Evolutionary conservation across 2,329 filamentous ascomycete species (phyloP), one percentile per base, ranked within the genome.

Genomic region (Pseudofabraea citricarpa): DNA sequence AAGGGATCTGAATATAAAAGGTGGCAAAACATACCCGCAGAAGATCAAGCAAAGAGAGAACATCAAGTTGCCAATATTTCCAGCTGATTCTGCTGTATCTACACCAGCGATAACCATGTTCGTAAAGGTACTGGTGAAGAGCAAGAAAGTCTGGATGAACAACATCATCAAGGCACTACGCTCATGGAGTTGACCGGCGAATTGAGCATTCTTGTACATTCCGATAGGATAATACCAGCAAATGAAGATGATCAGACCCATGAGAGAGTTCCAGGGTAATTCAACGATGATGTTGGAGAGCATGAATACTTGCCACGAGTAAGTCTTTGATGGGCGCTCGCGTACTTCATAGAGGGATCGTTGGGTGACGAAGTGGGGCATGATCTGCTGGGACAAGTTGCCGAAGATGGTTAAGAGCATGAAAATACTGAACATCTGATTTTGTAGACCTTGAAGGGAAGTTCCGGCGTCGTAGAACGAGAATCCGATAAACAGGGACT

Each of bases 211-310:
- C 46, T 69, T 65, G 61, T 87, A 81, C 5, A 59, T 24, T 3
- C 87, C 87, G 39, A 95, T 78, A 1, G 89, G 87, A 62, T 90
- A 95, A 70, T 95, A 95, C 79, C 86, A 91, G 60, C 74, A 82
- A 57, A 88, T 74, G 70, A 73, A 95, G 69, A 90, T 84, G 54
- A 94, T 68, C 15, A 83, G 73, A 1, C 80, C 79, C 74, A 87
- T 85, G 31, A 93, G 66, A 6, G 52, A 53, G 61, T 94, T 89
- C 83, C 87, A 95, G 0, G 90, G 88, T 5, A 95, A 70, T 63
- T 95, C 90, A 46, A 91, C 87, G 29, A 90, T 69, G 51, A 95
- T 85, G 39, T 86, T 81, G 43, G 85, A 87, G 0, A 84, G 61
- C 55, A 87, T 74, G n/a, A 86, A 66, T 24, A 83, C 67, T 47